A percentile compares a stretch with the other conserved stretches of the same genome.
Evolutionary conservation across 2,329 filamentous ascomycete genomes (phyloP).

Genomic region (Ceratocystis huliohia): DNA sequence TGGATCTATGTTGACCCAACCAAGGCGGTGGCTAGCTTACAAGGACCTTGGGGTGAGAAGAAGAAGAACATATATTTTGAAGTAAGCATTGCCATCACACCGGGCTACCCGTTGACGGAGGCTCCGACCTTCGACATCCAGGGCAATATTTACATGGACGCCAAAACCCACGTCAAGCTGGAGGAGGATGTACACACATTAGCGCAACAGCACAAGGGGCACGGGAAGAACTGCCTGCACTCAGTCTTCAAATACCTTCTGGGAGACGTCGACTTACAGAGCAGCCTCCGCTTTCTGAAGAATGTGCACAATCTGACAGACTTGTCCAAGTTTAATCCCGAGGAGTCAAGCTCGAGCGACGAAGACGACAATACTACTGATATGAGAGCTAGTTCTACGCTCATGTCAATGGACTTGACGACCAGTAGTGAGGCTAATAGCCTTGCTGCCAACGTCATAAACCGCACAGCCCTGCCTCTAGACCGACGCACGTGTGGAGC

Average conservation of each 20-base stretch:
- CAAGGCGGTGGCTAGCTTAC: conserved; percentile 15
- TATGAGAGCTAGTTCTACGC: conserved; percentile 39
- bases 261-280: conserved; percentile 48
- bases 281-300: conserved; percentile 49
- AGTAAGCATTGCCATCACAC: conserved; percentile 47
- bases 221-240: conserved; percentile 49
- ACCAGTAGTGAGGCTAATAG: conserved; percentile 42
- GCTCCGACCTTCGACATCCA: conserved; percentile 48
- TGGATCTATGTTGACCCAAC: conserved; percentile 41
- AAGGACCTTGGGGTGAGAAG: conserved; percentile 48
- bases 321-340: conserved; percentile 44
- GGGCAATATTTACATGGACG: conserved; percentile 49
- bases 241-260: conserved; percentile 50
- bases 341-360: conserved; percentile 72
- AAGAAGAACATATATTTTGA: conserved; percentile 48
- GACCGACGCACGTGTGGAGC: conserved; percentile 47
- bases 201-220: conserved; percentile 41
- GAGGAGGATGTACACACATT: conserved; percentile 32
- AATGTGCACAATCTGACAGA: conserved; percentile 42
- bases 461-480: conserved; percentile 38
- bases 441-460: conserved; percentile 25
- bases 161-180: conserved; percentile 37
- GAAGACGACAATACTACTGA: conserved; percentile 57
- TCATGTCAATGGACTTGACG: conserved; percentile 50
- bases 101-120: conserved; percentile 44